phyloP scores from a whole-genome alignment of 176 grass and related monocot genomes.

The Musa schizocarpa region DNA sequence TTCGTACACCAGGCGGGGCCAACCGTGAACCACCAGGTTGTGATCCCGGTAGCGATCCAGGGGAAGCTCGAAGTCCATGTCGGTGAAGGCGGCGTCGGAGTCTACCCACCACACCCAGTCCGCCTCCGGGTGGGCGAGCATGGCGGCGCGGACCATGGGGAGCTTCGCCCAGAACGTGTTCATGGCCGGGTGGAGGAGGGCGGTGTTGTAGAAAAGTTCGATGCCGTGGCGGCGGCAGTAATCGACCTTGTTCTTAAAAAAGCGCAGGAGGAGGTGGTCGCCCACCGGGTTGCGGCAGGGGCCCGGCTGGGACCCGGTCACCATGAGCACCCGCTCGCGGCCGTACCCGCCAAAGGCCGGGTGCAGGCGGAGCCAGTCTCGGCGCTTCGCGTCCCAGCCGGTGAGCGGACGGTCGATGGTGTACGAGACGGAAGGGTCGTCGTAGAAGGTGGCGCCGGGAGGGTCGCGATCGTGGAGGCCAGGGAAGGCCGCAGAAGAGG shows the following conservation, averaged over 20 bases:
- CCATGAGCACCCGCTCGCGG: conserved; percentile 54
- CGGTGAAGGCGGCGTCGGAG: conserved; percentile 88
- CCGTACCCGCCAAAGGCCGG: conserved; percentile 8
- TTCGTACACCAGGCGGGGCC: conserved; percentile 49
- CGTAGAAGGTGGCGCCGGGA: conserved; percentile 50
- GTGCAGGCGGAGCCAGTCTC: conserved; percentile 44
- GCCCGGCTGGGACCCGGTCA: conserved; percentile 69
- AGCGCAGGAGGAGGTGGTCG: conserved; percentile 52
- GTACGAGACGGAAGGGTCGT: conserved; percentile 57
- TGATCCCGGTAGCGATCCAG: conserved; percentile 38
- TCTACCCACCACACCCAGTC: conserved; percentile 99
- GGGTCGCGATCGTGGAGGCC: background rate
- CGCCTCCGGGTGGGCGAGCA: conserved; percentile 76
- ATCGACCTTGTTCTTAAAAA: conserved; percentile 83
- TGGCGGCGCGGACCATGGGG: conserved; percentile 55
- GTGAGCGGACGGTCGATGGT: conserved; percentile 45
- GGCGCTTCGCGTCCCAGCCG: conserved; percentile 74
- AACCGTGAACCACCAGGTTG: conserved; percentile 79
- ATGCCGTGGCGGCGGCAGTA: conserved; percentile 78
- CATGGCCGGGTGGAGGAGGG: conserved; percentile 59
- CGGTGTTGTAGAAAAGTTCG: conserved; percentile 70
- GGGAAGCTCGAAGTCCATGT: conserved; percentile 77
- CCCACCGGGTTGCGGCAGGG: conserved; percentile 48
- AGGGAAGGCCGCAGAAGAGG: background rate
- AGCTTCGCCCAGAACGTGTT: conserved; percentile 71